Conservation (phyloP, 805 yeast species). For the Candida michaelii region DNA sequence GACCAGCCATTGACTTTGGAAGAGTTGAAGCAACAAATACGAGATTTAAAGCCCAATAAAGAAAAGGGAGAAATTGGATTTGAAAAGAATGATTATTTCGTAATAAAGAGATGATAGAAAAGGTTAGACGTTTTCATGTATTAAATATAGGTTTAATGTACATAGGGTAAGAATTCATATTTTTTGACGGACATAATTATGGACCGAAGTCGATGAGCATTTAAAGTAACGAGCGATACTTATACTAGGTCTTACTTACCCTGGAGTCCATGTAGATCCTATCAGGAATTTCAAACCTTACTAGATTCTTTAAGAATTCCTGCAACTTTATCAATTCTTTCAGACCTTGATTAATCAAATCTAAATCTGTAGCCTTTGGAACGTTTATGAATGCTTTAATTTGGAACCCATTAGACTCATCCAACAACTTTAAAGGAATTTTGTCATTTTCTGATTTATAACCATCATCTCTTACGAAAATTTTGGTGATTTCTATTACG, state of each 20-base stretch:
- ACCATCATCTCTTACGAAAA: conserved; percentile 36
- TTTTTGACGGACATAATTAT: no score
- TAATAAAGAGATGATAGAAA: conserved; percentile 4
- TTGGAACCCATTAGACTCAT: conserved; percentile 55
- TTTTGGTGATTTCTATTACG: conserved; percentile 57
- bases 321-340: conserved; percentile 62
- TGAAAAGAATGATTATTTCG: conserved; percentile 12
- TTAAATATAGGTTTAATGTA: background rate
- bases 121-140: no score
- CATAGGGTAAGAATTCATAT: no score
- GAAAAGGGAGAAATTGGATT: conserved; percentile 27
- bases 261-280: conserved; percentile 81
- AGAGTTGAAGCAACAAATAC: conserved; percentile 17
- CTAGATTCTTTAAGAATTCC: conserved; percentile 63
- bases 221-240: no score
- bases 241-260: conserved; percentile 26
- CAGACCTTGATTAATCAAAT: conserved; percentile 63
- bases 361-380: conserved; percentile 71
- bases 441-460: conserved; percentile 11
- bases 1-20: conserved; percentile 23
- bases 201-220: no score
- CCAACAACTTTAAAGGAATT: conserved; percentile 41
- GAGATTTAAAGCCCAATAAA: conserved; percentile 10
- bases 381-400: conserved; percentile 71
- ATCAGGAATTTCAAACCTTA: conserved; percentile 73